Base-by-base conservation (phyloP, 208 protist genomes). In the Angomonas desouzai region DNA sequence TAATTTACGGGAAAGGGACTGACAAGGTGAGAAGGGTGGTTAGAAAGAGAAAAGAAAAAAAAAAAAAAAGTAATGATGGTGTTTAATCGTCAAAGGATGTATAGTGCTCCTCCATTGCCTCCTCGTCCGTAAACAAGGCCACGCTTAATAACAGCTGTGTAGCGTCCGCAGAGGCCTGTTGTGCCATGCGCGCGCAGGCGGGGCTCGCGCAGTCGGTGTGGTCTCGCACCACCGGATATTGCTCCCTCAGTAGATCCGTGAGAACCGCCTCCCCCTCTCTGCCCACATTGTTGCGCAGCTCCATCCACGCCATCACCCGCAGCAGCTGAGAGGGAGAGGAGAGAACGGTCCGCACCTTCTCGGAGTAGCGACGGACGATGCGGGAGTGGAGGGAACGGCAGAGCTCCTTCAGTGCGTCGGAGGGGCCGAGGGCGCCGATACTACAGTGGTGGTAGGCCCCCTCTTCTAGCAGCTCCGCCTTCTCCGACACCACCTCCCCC, bases 291-390 rank as follows among this genome's bases (percentile, higher is more conserved):
- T 80, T 91, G 47, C 72, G 71, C 11, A 89, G 72, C 72, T 89
- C 83, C 53, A 78, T 74, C 82, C 80, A 89, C 48, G 83, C 84
- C n/a, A 89, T 70, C 1, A 76, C 82, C 38, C 86, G 80, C 25
- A 89, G 48, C 40, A 86, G 55, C 11, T 48, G 45, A 20, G 22
- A 36, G 34, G 49, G 60, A 23, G 53, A 60, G 27, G 23, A 36
- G 32, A 45, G 43, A 2, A 45, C 30, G 6, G 23, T 23, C 13
- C 16, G 30, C 11, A 36, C 30, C 29, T 48, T 36, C 20, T 27
- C 29, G n/a, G 3, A 22, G 30, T 20, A 51, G 47, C n/a, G 16
- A 23, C 27, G 13, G n/a, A 32, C 45, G 36, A 7, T 28, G 32
- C 49, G 40, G 49, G n/a, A 28, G 33, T n/a, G 11, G 16, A 60